These are phyloP conservation scores for Apophysomyces elegans DNA, from an alignment of 371 early-diverging fungal genomes.

Conservation along the genomic window DNA sequence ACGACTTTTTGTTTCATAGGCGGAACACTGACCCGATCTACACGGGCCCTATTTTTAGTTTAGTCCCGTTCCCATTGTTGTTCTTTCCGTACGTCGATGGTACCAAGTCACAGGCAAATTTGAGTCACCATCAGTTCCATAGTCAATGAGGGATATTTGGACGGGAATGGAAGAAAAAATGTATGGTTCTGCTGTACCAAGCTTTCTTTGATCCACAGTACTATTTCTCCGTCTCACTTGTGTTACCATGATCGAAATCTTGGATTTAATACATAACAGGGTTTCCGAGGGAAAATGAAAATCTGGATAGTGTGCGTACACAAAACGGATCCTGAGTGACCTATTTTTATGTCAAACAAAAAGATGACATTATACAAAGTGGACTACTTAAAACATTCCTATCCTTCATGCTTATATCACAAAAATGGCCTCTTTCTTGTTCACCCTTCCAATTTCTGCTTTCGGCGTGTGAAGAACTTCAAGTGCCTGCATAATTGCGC, in stretches of 20 bases:
- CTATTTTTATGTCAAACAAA: not conserved
- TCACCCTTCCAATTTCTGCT: not conserved
- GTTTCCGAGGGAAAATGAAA: not conserved
- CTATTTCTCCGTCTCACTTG: not conserved
- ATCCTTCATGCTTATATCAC: not conserved
- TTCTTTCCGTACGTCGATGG: not conserved
- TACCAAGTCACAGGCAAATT: not conserved
- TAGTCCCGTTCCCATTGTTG: conserved; percentile 1
- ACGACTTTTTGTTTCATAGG: conserved; percentile 1
- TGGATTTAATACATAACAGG: not conserved
- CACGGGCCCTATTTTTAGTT: conserved; percentile 3
- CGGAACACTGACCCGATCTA: conserved; percentile 11
- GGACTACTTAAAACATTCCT: not conserved
- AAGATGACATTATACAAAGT: not conserved
- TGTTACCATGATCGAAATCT: conserved; percentile 4
- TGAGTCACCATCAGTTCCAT: not conserved
- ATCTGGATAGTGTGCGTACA: not conserved
- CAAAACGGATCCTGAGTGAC: not conserved
- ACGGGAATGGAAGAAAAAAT: not conserved
- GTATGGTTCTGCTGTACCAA: not conserved
- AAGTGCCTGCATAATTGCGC: conserved; percentile 13
- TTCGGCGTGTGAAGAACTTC: conserved; percentile 1
- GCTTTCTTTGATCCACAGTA: conserved; percentile 1
- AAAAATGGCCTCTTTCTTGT: conserved; percentile 16
- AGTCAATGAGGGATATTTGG: too few relatives aligned